Evolutionary conservation across 2,329 filamentous ascomycete genomes (phyloP).

Genomic region (Clathrospora elynae): DNA sequence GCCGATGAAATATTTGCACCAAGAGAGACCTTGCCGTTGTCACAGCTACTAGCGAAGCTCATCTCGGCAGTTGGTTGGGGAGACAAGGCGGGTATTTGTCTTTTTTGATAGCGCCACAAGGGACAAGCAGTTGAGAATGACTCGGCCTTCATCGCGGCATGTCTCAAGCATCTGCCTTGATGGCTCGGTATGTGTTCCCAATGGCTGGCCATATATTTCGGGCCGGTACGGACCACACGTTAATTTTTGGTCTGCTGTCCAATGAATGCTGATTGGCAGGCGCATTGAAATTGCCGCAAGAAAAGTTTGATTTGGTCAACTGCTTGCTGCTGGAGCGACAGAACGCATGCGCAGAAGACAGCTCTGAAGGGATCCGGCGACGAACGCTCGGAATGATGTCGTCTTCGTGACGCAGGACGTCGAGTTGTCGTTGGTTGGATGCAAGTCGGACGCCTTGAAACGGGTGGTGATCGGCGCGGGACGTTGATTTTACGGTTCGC

Average conservation of each 20-base stretch:
- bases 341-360: too few relatives aligned
- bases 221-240: constrained; percentile 12
- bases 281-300: constrained; percentile 1
- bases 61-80: too few relatives aligned
- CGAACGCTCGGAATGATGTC: background rate
- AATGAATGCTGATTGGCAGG: constrained; percentile 10
- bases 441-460: constrained; percentile 6
- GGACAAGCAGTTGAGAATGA: constrained; percentile 20
- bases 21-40: too few relatives aligned
- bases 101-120: too few relatives aligned
- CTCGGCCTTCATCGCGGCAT: constrained; percentile 6
- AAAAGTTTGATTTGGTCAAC: background rate
- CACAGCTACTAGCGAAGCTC: too few relatives aligned
- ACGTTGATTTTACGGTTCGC: constrained; percentile 16
- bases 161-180: constrained; percentile 2
- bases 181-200: constrained; percentile 5
- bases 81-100: too few relatives aligned
- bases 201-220: constrained; percentile 8
- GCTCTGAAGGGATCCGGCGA: background rate
- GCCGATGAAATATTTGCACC: too few relatives aligned
- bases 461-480: constrained; percentile 12
- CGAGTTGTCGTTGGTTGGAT: constrained; percentile 7
- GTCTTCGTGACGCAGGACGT: constrained; percentile 7
- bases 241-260: background rate
- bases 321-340: background rate